A percentile compares a stretch with the other conserved stretches of the same genome.
phyloP scores from a whole-genome alignment of 2,329 filamentous ascomycete genomes.

The Whalleya microplaca region DNA sequence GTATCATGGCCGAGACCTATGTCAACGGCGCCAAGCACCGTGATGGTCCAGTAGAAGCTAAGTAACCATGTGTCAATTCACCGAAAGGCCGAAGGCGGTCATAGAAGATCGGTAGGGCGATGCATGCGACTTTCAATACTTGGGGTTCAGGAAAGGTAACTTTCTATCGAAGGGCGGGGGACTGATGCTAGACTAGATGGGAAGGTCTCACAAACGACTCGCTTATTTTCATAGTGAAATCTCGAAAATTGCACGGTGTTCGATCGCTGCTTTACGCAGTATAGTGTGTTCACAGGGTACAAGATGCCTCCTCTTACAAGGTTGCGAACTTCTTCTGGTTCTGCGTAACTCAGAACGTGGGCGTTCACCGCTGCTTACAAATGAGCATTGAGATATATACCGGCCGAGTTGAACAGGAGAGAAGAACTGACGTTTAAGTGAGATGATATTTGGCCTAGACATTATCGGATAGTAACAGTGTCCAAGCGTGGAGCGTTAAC shows the following conservation, averaged over 20 bases:
- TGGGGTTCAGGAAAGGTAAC: not conserved
- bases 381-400: too few species aligned
- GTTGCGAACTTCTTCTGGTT: not conserved
- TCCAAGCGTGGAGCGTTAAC: too few species aligned
- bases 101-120: not conserved
- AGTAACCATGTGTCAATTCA: not conserved
- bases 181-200: conserved; percentile 10
- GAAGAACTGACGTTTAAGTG: too few species aligned
- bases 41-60: not conserved
- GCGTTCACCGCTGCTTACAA: not conserved
- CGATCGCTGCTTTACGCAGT: not conserved
- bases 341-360: not conserved
- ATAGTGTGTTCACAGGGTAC: not conserved
- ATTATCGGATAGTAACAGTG: too few species aligned
- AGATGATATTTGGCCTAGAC: too few species aligned
- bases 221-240: conserved; percentile 2
- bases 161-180: conserved; percentile 14
- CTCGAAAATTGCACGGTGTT: conserved; percentile 3
- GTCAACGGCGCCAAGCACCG: not conserved
- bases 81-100: conserved; percentile 1
- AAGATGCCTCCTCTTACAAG: not conserved
- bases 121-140: not conserved
- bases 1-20: not conserved
- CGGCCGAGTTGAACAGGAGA: too few species aligned
- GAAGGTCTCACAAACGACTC: conserved; percentile 21